phyloP scores from a whole-genome alignment of 495 filamentous ascomycete genomes.

The Daldinia loculata region DNA sequence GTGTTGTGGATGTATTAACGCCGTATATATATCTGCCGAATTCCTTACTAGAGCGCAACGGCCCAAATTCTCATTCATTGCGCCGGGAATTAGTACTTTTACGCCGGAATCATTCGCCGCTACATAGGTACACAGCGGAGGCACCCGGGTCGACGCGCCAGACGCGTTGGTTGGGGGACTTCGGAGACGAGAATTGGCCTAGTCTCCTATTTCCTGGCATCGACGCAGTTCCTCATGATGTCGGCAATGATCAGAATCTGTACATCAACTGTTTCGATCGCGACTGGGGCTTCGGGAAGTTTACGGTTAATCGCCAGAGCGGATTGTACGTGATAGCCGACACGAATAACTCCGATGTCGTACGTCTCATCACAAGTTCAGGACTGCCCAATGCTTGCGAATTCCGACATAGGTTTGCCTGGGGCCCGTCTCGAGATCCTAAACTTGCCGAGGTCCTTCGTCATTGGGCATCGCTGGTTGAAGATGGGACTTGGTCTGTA shows the following conservation, averaged over 20 bases:
- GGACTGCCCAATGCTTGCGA: slow-evolving; percentile 14
- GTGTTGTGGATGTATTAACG: slow-evolving; percentile 2
- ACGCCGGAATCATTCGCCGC: background rate
- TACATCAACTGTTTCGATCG: background rate
- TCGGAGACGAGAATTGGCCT: background rate
- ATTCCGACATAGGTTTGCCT: background rate
- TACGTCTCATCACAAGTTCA: slow-evolving; percentile 3
- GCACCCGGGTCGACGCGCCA: background rate
- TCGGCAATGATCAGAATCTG: background rate
- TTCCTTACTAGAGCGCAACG: background rate
- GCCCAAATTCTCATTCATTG: background rate
- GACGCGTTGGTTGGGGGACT: background rate
- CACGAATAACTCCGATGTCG: background rate
- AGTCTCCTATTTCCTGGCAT: background rate
- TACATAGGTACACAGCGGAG: background rate
- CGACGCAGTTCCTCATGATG: background rate
- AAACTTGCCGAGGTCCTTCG: background rate
- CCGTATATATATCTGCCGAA: slow-evolving; percentile 4
- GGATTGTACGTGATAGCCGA: background rate
- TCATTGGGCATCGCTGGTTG: slow-evolving; percentile 3
- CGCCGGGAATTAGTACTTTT: background rate
- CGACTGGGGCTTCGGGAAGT: background rate
- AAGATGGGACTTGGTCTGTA: slow-evolving; percentile 5
- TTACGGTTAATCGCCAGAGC: background rate
- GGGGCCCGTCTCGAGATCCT: background rate